phyloP scores from a whole-genome alignment of 148 eudicot species.

The Rhododendron ovatum region DNA sequence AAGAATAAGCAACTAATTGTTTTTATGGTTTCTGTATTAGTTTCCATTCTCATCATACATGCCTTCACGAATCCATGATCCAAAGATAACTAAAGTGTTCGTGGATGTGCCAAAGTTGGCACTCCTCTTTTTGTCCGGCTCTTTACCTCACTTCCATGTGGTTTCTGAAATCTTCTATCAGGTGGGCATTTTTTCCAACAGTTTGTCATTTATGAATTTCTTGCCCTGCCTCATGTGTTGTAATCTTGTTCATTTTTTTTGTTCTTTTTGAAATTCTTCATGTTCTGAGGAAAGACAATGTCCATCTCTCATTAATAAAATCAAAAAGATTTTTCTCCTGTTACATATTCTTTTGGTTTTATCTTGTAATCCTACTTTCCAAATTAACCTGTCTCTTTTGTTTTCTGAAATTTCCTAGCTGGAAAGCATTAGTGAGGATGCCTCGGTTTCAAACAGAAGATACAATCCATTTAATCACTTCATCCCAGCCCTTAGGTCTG shows the following conservation, averaged over 20 bases:
- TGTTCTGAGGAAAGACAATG: not conserved
- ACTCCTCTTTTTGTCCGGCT: not conserved
- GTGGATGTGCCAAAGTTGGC: not conserved
- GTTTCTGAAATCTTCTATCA: not conserved
- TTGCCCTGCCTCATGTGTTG: not conserved
- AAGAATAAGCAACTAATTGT: not conserved
- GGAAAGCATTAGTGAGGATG: conserved; percentile 75
- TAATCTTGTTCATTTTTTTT: not conserved
- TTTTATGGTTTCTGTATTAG: not conserved
- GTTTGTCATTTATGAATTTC: not conserved
- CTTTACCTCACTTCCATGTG: not conserved
- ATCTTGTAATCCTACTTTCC: not conserved
- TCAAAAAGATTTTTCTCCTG: not conserved
- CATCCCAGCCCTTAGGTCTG: conserved; percentile 68
- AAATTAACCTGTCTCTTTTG: not conserved
- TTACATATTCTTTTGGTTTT: not conserved
- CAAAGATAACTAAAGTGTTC: not conserved
- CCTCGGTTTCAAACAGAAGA: conserved; percentile 34
- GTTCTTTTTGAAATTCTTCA: not conserved
- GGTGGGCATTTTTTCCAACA: not conserved
- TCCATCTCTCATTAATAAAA: not conserved
- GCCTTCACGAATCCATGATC: not conserved
- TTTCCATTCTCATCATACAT: not conserved
- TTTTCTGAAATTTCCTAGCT: conserved; percentile 37
- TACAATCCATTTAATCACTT: conserved; percentile 34